Conservation (phyloP, 2,329 filamentous ascomycete species). For the Colletotrichum liriopes region DNA sequence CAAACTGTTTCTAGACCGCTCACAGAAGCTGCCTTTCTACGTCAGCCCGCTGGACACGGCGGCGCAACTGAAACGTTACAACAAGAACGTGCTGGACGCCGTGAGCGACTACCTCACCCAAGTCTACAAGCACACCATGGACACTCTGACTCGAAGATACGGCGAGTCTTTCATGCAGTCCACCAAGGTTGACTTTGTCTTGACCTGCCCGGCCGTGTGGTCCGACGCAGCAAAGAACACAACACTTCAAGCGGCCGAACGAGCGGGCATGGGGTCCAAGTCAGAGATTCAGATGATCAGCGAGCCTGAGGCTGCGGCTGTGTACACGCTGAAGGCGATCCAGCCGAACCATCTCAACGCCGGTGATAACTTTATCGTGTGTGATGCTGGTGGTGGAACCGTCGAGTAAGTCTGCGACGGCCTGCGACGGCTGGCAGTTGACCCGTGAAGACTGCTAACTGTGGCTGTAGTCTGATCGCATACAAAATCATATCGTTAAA, state of each 20-base stretch:
- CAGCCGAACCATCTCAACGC: slow-evolving; percentile 81
- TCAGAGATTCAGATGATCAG: slow-evolving; percentile 84
- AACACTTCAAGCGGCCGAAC: slow-evolving; percentile 82
- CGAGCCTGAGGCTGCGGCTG: slow-evolving; percentile 85
- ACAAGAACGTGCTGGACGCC: slow-evolving; percentile 84
- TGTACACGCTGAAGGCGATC: slow-evolving; percentile 85
- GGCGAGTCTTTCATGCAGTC: slow-evolving; percentile 84
- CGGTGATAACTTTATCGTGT: slow-evolving; percentile 77
- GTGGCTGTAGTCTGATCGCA: slow-evolving; percentile 73
- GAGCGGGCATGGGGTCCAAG: slow-evolving; percentile 82
- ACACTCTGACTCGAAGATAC: slow-evolving; percentile 81
- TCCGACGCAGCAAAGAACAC: slow-evolving; percentile 89
- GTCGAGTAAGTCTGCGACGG: slow-evolving; percentile 71
- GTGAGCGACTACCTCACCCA: slow-evolving; percentile 85
- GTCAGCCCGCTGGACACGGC: slow-evolving; percentile 84
- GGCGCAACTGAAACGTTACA: slow-evolving; percentile 80
- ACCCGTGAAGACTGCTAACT: slow-evolving; percentile 45
- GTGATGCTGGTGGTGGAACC: slow-evolving; percentile 75
- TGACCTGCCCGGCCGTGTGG: slow-evolving; percentile 89
- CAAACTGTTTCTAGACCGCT: slow-evolving; percentile 86
- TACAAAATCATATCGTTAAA: slow-evolving; percentile 84
- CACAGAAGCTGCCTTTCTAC: slow-evolving; percentile 86
- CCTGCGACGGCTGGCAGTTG: too few species aligned
- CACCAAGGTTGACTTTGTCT: slow-evolving; percentile 83
- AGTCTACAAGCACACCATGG: slow-evolving; percentile 84